phyloP scores from a whole-genome alignment of 1,284 basidiomycete genomes.

The Puccinia hordei region DNA sequence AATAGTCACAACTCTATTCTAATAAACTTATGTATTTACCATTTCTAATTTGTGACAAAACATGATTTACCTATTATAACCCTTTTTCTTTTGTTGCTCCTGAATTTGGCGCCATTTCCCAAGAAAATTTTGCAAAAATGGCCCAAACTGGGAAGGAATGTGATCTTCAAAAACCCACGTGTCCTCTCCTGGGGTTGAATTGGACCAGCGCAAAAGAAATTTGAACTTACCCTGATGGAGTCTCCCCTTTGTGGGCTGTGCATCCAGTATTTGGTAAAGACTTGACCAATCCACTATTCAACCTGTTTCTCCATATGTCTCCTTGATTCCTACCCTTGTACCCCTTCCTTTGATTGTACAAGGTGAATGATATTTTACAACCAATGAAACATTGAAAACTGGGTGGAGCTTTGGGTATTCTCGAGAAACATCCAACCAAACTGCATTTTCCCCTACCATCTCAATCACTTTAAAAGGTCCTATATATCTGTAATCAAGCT shows the following conservation, averaged over 20 bases:
- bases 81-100: no score
- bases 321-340: not conserved
- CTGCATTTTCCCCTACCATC: conserved; percentile 11
- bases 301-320: not conserved
- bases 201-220: not conserved
- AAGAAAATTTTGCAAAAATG: no score
- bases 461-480: not conserved
- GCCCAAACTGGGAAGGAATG: not conserved
- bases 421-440: not conserved
- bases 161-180: not conserved
- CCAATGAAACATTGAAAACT: not conserved
- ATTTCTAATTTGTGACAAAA: no score
- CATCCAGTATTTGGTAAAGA: not conserved
- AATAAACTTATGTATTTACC: no score
- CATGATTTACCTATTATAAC: no score
- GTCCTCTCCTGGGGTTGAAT: not conserved
- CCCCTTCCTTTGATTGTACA: not conserved
- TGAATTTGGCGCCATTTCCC: no score
- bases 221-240: not conserved
- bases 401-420: conserved; percentile 22
- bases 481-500: conserved; percentile 16
- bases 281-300: not conserved
- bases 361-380: not conserved
- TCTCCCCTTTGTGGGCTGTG: no score
- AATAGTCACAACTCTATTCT: no score